Evolutionary conservation across 768 basidiomycete species (phyloP).

Genomic region (Ramaria rubella): DNA sequence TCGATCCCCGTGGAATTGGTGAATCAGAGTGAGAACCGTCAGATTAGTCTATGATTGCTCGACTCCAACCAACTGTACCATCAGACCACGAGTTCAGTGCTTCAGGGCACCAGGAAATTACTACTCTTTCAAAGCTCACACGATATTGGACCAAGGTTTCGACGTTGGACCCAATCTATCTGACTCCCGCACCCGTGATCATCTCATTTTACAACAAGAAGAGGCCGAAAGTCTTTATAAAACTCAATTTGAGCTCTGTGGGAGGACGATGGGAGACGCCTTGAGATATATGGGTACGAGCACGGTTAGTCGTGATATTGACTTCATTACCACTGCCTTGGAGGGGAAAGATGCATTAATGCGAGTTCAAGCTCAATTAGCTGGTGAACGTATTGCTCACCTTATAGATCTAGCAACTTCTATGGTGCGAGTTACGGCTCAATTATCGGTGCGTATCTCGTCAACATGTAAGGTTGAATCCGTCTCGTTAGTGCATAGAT

Average conservation of each 20-base stretch:
- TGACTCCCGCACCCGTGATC: not conserved
- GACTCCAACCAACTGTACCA: not conserved
- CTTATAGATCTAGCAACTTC: conserved; percentile 13
- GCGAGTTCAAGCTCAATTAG: not conserved
- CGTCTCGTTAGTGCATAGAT: not conserved
- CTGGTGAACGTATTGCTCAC: not conserved
- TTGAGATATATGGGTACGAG: conserved; percentile 15
- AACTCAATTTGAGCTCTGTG: conserved; percentile 11
- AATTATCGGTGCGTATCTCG: conserved; percentile 14
- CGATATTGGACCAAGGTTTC: conserved; percentile 9
- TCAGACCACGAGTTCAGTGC: conserved; percentile 8
- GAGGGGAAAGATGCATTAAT: conserved; percentile 15
- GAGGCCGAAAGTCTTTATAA: conserved; percentile 6
- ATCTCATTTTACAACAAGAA: not conserved
- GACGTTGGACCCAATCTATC: conserved; percentile 5
- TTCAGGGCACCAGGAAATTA: conserved; percentile 3
- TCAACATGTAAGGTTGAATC: conserved; percentile 13
- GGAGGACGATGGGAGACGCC: conserved; percentile 8
- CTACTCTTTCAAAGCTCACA: conserved; percentile 8
- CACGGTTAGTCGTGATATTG: conserved; percentile 14
- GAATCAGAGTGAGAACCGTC: conserved; percentile 7
- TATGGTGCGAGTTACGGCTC: conserved; percentile 15
- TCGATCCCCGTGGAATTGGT: conserved; percentile 16
- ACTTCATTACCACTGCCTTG: conserved; percentile 11
- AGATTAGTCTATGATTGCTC: not conserved